Base-by-base conservation (phyloP, 2,329 filamentous ascomycete genomes). In the Domatiomyces globalis region DNA sequence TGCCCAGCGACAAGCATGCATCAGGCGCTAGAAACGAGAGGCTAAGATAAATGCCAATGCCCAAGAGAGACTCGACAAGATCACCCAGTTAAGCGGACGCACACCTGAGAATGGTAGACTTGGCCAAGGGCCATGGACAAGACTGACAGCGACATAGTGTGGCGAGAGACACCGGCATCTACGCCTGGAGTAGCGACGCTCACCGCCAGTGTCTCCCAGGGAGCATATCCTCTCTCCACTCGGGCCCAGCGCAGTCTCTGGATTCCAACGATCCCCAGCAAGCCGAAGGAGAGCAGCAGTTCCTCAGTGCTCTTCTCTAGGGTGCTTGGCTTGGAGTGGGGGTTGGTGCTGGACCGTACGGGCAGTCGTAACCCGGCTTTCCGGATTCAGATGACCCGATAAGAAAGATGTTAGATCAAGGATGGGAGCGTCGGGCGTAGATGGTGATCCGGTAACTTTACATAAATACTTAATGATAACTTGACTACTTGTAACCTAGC, bases 11-110 rank as follows among this genome's bases (percentile, higher is more conserved):
- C 73, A 78, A 59, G 78, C 79, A 48, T 76, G 79, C 46, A 69
- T 80, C 51, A 76, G 80, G 43, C 76, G 79, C 54, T 79, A 83
- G 63, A 77, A 79, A 54, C 74, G 79, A 17, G 75, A 80, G 60
- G 78, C 78, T 51, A 83, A 82, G 66, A 77, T 81, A 62, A 72
- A 71, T 56, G 73, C 73, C 45, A 73, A 74, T 54, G 79, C 78
- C 50, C 73, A 76, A 42, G 73, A 76, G 39, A 72, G 80, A 55
- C 68, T 83, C 44, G 76, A 80, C 51, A 76, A 77, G 59, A 83
- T 83, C 64, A 80, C 78, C 42, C 72, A 72, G 39, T 63, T 81
- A 50, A 79, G 78, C 52, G 80, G 78, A 56, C 67, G 72, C 46
- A 66, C 65, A 52, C 68, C 72, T 44, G 67, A 68, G 50, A 61